These are phyloP conservation scores for Lagenaria siceraria DNA, from an alignment of 306 rosid genomes.

Conservation along the genomic window DNA sequence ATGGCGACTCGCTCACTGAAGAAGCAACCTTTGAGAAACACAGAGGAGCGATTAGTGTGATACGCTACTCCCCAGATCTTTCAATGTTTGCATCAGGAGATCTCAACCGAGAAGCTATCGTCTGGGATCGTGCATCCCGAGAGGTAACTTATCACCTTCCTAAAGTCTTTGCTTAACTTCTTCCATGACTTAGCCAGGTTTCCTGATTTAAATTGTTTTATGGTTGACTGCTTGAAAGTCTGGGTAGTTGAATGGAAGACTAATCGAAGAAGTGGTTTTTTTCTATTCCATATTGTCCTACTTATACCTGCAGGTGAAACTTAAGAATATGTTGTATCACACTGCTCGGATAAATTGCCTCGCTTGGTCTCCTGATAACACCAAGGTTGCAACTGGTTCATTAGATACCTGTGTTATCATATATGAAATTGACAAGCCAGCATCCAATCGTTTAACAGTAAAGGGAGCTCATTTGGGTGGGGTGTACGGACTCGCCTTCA, in stretches of 20 bases:
- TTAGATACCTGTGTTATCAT: slow-evolving; percentile 71
- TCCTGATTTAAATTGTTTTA: neutral
- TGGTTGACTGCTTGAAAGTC: neutral
- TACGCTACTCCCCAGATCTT: slow-evolving; percentile 75
- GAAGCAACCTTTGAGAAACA: slow-evolving; percentile 87
- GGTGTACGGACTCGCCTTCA: slow-evolving; percentile 82
- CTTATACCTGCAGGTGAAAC: slow-evolving; percentile 55
- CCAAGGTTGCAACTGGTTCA: slow-evolving; percentile 84
- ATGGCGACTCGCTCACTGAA: slow-evolving; percentile 62
- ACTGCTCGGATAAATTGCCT: slow-evolving; percentile 90
- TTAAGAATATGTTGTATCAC: slow-evolving; percentile 89
- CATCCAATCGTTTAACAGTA: slow-evolving; percentile 59
- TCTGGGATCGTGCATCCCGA: slow-evolving; percentile 65
- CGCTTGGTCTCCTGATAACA: slow-evolving; percentile 88
- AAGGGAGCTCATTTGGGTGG: slow-evolving; percentile 95
- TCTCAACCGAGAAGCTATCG: slow-evolving; percentile 82
- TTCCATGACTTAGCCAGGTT: neutral
- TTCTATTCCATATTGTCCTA: neutral
- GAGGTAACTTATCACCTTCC: slow-evolving; percentile 37
- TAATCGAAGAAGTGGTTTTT: neutral
- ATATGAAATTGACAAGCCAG: slow-evolving; percentile 80
- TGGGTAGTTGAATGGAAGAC: neutral
- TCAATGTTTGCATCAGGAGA: slow-evolving; percentile 98
- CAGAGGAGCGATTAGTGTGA: slow-evolving; percentile 78
- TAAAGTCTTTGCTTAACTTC: neutral